Conservation (phyloP, 352 stramenopile species). For the Phytophthora tentaculata region DNA sequence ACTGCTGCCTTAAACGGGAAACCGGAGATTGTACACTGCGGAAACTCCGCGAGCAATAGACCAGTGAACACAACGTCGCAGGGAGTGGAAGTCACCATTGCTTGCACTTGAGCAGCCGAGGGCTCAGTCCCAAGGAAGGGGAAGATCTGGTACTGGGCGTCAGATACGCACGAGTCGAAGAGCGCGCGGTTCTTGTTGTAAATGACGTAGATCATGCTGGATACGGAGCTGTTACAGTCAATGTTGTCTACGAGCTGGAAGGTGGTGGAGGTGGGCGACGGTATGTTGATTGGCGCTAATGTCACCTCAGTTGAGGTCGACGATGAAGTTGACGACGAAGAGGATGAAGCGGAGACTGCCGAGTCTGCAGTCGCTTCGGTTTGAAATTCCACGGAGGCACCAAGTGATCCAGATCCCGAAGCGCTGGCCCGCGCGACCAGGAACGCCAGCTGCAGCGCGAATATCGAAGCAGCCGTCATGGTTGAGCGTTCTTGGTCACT, state of each 20-base stretch:
- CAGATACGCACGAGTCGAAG: conserved; percentile 53
- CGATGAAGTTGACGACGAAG: conserved; percentile 1
- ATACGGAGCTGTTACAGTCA: conserved; percentile 49
- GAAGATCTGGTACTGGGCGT: conserved; percentile 69
- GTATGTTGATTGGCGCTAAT: conserved; percentile 38
- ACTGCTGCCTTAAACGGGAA: conserved; percentile 59
- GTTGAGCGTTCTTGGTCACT: conserved; percentile 1
- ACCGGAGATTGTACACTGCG: conserved; percentile 56
- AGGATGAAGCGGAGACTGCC: not conserved
- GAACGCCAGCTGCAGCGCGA: conserved; percentile 27
- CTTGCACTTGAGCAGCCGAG: conserved; percentile 46
- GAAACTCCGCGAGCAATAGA: conserved; percentile 46
- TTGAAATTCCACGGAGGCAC: conserved; percentile 7
- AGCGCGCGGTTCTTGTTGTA: conserved; percentile 64
- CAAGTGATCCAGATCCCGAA: conserved; percentile 27
- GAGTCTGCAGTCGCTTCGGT: conserved; percentile 8
- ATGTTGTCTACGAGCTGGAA: conserved; percentile 57
- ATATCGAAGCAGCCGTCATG: conserved; percentile 15
- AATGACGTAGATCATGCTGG: conserved; percentile 49
- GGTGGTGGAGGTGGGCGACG: conserved; percentile 47
- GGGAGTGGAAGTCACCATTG: conserved; percentile 41
- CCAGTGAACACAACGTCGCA: conserved; percentile 60
- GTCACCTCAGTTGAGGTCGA: conserved; percentile 17
- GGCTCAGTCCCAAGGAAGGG: conserved; percentile 52
- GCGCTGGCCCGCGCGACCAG: conserved; percentile 8